Conservation (phyloP, 495 filamentous ascomycete species). For the Xylaria cubensis region DNA sequence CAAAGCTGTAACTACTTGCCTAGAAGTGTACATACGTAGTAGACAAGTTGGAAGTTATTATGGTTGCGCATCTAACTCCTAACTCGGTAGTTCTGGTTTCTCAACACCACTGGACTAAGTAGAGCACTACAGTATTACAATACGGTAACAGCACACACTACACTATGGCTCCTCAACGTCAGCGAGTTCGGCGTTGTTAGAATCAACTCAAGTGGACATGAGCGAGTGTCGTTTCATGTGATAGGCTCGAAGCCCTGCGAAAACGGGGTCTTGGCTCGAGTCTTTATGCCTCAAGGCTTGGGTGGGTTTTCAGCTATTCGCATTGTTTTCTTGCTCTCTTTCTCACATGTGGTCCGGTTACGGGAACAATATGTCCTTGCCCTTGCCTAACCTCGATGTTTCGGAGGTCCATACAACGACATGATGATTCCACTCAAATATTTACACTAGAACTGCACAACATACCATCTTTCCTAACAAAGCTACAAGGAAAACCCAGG, state of each 20-base stretch:
- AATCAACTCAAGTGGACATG: neutral
- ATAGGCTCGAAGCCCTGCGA: neutral
- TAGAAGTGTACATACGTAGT: neutral
- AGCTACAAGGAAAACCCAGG: neutral
- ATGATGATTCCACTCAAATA: neutral
- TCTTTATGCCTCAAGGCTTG: conserved; percentile 4
- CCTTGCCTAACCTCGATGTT: neutral
- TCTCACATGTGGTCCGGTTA: neutral
- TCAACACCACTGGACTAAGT: neutral
- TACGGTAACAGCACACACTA: neutral
- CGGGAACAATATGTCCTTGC: neutral
- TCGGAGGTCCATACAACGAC: neutral
- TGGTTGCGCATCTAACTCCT: neutral
- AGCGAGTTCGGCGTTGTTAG: conserved; percentile 13
- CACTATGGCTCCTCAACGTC: neutral
- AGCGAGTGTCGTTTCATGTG: neutral
- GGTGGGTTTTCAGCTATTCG: neutral
- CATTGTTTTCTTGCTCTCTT: neutral
- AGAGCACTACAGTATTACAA: no score
- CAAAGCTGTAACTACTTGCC: no score
- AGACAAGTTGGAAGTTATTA: no score
- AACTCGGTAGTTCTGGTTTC: neutral
- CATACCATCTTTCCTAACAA: neutral
- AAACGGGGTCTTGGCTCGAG: neutral
- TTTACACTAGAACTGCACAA: neutral